Percentiles rank a stretch among this genome's conserved stretches.
Evolutionary conservation across 768 basidiomycete genomes (phyloP).

Genomic region (Kwoniella mangroviensis): DNA sequence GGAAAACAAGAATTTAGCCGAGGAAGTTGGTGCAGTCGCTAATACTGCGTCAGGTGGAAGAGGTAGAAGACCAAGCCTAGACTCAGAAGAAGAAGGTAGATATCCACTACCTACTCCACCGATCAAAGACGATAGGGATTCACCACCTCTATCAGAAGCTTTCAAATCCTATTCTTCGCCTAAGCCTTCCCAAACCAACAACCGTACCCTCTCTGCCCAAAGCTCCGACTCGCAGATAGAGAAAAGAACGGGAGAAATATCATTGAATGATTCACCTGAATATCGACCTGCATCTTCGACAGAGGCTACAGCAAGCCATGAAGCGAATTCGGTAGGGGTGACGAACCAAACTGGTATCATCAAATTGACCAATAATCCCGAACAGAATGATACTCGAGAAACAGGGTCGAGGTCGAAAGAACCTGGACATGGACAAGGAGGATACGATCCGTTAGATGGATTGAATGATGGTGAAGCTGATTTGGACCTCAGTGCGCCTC

Average conservation of each 20-base stretch:
- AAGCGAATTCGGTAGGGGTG: neutral
- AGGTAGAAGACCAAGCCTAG: conserved; percentile 3
- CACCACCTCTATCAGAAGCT: conserved; percentile 39
- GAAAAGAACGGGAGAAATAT: neutral
- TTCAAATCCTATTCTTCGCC: conserved; percentile 28
- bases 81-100: conserved; percentile 14
- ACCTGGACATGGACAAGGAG: conserved; percentile 44
- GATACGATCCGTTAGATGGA: conserved; percentile 51
- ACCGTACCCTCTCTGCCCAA: neutral
- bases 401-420: conserved; percentile 10
- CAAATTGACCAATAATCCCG: conserved; percentile 1
- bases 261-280: conserved; percentile 3
- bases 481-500: conserved; percentile 53
- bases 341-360: conserved; percentile 1
- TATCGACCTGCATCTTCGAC: conserved; percentile 3
- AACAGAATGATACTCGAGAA: neutral
- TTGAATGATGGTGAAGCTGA: conserved; percentile 58
- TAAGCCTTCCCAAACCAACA: neutral
- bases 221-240: neutral
- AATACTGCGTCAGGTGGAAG: neutral
- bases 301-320: conserved; percentile 2
- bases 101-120: conserved; percentile 26
- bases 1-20: neutral
- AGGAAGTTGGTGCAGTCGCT: neutral
- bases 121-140: conserved; percentile 21